These are phyloP conservation scores for Chlamydomonas sphaeroides DNA, from an alignment of 139 green algal species.

Conservation along the genomic window DNA sequence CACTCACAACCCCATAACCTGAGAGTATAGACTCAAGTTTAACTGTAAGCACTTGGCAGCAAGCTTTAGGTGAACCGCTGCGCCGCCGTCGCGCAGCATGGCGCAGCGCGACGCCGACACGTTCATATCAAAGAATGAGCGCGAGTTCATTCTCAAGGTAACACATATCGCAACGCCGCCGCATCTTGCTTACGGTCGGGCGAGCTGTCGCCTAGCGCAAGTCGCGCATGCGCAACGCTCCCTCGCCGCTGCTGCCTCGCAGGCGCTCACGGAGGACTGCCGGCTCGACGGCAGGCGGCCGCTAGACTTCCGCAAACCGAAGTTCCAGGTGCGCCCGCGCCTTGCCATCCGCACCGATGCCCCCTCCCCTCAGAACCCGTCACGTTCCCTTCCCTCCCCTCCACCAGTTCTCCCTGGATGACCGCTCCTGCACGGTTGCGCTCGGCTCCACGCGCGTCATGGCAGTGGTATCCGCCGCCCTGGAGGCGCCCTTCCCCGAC, in stretches of 20 bases:
- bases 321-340: conserved; percentile 33
- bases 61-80: not conserved
- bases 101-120: conserved; percentile 51
- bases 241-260: too few relatives aligned
- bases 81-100: not conserved
- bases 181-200: too few relatives aligned
- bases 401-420: conserved; percentile 64
- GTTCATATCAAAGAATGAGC: conserved; percentile 78
- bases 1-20: not conserved
- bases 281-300: conserved; percentile 68
- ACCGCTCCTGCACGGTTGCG: conserved; percentile 68
- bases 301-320: conserved; percentile 57
- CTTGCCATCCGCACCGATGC: not conserved
- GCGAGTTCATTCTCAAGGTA: conserved; percentile 82
- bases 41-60: too few relatives aligned
- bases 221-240: too few relatives aligned
- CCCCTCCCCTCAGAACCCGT: too few relatives aligned
- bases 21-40: too few relatives aligned
- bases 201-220: too few relatives aligned
- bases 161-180: too few relatives aligned
- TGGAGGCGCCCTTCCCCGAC: conserved; percentile 81
- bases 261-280: conserved; percentile 68
- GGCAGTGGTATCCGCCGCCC: conserved; percentile 66
- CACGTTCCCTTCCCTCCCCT: not conserved
- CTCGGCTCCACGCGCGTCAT: conserved; percentile 82